Evolutionary conservation across 2,329 filamentous ascomycete genomes (phyloP), one percentile per base, ranked within the genome.

Genomic region (Coniochaeta sp.): DNA sequence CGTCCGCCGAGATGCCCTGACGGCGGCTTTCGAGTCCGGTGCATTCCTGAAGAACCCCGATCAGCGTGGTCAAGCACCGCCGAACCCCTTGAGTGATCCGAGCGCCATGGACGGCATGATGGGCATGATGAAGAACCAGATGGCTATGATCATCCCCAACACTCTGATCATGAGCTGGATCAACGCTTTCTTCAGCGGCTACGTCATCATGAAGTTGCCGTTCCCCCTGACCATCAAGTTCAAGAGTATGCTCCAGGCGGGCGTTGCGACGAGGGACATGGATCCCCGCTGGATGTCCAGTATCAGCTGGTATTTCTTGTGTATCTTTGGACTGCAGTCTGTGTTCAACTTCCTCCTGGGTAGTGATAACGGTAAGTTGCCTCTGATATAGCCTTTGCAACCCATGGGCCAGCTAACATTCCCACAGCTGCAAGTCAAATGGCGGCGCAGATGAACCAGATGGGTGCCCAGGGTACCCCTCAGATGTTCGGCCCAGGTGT

Each of bases 121-220:
- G 95, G 93, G 95, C 67, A 96, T 96, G 91, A 96, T 99, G 91
- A 99, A 99, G 84, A 93, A 93, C 61, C 96, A 99, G 73, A 96
- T 99, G 90, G 93, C 95, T 65, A 99, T 98, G 95, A 98, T 99
- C 80, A 91, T 99, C 61, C 95, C 95, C 56, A 96, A 99, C 76
- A 98, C 93, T 6, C 77, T 99, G 72, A 99, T 99, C 67, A 99
- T 99, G 95, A 95, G 93, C 66, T 99, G 95, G 95, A 98, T 99
- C 73, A 99, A 99, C 77, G 93, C 95, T 0, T 99, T 98, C 73
- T 99, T 99, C 70, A 96, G 91, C 58, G 95, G 95, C 34, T 99
- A 97, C 71, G 95, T 99, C 55, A 97, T 99, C 64, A 91, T 99
- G 85, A 97, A 97, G 87, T 77, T 99, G 28, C 95, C 95, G 0